phyloP scores from a whole-genome alignment of 2,329 filamentous ascomycete species.

The Fusarium sublunatum region DNA sequence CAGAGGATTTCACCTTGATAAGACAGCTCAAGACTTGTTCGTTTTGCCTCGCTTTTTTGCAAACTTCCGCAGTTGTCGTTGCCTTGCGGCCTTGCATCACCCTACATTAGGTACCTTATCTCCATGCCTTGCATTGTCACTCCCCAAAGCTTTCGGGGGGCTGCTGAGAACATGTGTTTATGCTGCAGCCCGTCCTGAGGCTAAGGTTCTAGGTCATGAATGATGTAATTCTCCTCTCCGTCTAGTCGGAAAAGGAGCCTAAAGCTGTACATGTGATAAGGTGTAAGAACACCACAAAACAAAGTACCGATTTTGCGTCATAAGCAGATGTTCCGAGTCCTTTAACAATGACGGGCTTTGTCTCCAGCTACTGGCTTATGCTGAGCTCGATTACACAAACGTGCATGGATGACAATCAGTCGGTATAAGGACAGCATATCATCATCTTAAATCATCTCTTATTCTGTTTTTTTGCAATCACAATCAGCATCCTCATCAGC shows the following conservation, averaged over 20 bases:
- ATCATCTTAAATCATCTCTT: conserved; percentile 11
- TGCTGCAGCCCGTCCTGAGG: not conserved
- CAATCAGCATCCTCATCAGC: conserved; percentile 37
- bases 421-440: conserved; percentile 1
- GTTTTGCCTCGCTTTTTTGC: too few species aligned
- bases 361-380: not conserved
- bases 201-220: too few species aligned
- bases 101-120: too few species aligned
- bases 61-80: too few species aligned
- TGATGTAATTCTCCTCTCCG: too few species aligned
- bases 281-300: not conserved
- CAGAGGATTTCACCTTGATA: not conserved
- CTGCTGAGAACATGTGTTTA: not conserved
- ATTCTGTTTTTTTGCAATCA: conserved; percentile 22
- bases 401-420: conserved; percentile 2
- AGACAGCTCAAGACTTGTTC: not conserved
- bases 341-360: conserved; percentile 13
- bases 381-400: conserved; percentile 6
- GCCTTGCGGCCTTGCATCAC: too few species aligned
- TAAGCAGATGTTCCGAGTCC: conserved; percentile 18
- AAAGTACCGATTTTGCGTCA: conserved; percentile 27
- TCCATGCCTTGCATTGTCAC: not conserved
- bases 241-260: not conserved
- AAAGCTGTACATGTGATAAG: conserved; percentile 35
- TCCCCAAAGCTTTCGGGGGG: not conserved